Evolutionary conservation across 1,139 yeast genomes (phyloP).

Genomic region (Blastobotrys proliferans): DNA sequence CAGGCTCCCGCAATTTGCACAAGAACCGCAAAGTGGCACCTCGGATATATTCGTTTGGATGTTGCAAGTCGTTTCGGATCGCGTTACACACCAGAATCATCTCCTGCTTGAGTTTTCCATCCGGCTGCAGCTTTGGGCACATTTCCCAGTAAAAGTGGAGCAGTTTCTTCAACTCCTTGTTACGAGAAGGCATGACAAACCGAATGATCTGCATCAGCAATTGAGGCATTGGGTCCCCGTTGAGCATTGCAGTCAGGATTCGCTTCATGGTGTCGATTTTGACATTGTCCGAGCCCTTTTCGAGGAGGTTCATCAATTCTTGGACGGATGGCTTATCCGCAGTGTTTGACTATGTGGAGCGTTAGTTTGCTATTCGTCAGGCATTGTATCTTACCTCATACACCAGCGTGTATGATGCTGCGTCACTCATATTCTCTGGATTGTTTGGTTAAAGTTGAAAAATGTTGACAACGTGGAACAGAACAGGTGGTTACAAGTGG

Average conservation of each 20-base stretch:
- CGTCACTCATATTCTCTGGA: conserved; percentile 30
- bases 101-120: conserved; percentile 93
- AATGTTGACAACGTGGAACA: no score
- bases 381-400: conserved; percentile 28
- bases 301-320: conserved; percentile 77
- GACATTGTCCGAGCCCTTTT: conserved; percentile 83
- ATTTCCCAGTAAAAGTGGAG: conserved; percentile 98
- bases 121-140: conserved; percentile 83
- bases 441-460: not conserved
- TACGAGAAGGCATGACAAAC: conserved; percentile 93
- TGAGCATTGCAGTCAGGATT: conserved; percentile 79
- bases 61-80: conserved; percentile 94
- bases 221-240: conserved; percentile 94
- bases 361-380: not conserved
- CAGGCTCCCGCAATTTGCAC: conserved; percentile 87
- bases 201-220: conserved; percentile 95
- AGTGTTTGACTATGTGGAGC: conserved; percentile 25
- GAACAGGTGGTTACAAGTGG: no score
- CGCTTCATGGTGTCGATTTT: conserved; percentile 89
- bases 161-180: conserved; percentile 86
- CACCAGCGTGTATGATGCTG: conserved; percentile 35
- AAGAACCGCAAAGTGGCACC: conserved; percentile 93
- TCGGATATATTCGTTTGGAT: conserved; percentile 94
- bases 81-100: conserved; percentile 99
- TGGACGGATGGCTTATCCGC: conserved; percentile 66